Evolutionary conservation across 1,139 yeast species (phyloP).

Genomic region (Diutina neorugosa): DNA sequence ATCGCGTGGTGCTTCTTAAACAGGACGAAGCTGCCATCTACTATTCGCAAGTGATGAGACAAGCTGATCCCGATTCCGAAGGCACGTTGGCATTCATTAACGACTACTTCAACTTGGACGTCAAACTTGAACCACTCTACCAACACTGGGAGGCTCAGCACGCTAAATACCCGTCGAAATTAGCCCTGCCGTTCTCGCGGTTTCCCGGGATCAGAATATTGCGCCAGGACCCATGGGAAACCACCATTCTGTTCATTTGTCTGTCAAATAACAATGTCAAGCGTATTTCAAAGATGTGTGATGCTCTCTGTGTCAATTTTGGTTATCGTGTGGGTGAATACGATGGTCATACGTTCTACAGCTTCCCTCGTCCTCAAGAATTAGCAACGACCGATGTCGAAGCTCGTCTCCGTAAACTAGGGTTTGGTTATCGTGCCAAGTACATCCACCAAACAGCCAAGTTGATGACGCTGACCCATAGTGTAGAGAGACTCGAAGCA

Average conservation of each 20-base stretch:
- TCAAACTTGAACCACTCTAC: conserved; percentile 43
- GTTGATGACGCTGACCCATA: conserved; percentile 13
- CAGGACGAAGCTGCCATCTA: conserved; percentile 29
- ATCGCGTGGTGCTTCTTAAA: conserved; percentile 37
- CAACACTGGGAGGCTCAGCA: conserved; percentile 52
- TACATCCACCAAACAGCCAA: conserved; percentile 72
- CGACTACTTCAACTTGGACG: conserved; percentile 62
- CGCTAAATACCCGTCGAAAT: conserved; percentile 16
- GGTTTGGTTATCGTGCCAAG: conserved; percentile 90
- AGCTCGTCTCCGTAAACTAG: conserved; percentile 38
- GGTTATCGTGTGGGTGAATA: conserved; percentile 50
- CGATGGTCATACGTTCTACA: conserved; percentile 48
- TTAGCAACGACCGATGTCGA: conserved; percentile 30
- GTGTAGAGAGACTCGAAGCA: conserved; percentile 15
- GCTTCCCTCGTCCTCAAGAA: conserved; percentile 60
- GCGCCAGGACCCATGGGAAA: conserved; percentile 96
- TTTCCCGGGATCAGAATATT: conserved; percentile 71
- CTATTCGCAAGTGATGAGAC: conserved; percentile 23
- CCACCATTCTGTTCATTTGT: conserved; percentile 79
- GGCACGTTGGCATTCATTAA: conserved; percentile 21
- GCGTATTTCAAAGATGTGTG: conserved; percentile 90
- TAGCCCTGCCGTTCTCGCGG: conserved; percentile 17
- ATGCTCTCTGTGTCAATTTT: conserved; percentile 56
- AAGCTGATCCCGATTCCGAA: conserved; percentile 2
- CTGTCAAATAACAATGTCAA: conserved; percentile 94